Conservation (phyloP, 768 basidiomycete species). For the Grammothele lineata region DNA sequence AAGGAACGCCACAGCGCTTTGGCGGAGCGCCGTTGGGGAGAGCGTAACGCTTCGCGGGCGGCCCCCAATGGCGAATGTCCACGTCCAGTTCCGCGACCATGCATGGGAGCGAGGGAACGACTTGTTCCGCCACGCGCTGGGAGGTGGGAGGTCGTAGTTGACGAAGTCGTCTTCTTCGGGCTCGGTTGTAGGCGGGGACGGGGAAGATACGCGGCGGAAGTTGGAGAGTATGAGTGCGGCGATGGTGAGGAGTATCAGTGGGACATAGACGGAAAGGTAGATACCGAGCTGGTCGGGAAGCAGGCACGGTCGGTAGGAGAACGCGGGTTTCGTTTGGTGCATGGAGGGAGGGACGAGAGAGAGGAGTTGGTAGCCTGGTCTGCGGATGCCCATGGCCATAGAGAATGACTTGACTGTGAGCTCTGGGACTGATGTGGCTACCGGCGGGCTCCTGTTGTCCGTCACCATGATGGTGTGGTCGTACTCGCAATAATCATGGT, state of each 20-base stretch:
- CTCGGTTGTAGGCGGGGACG: slow-evolving; percentile 2
- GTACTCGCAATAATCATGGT: slow-evolving; percentile 93
- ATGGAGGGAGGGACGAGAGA: slow-evolving; percentile 50
- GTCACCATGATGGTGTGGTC: slow-evolving; percentile 36
- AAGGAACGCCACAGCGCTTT: not conserved
- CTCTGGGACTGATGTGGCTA: slow-evolving; percentile 48
- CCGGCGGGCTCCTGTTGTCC: slow-evolving; percentile 11
- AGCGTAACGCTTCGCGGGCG: slow-evolving; percentile 1
- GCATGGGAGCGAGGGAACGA: slow-evolving; percentile 13
- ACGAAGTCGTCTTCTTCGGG: slow-evolving; percentile 9
- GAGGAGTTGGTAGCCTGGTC: slow-evolving; percentile 88
- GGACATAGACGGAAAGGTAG: slow-evolving; percentile 70
- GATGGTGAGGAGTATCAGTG: slow-evolving; percentile 60
- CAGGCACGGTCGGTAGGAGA: slow-evolving; percentile 63
- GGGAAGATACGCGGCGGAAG: slow-evolving; percentile 19
- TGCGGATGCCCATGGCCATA: slow-evolving; percentile 81
- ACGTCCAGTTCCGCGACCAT: not conserved
- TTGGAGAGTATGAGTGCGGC: slow-evolving; percentile 34
- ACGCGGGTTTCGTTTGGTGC: slow-evolving; percentile 26
- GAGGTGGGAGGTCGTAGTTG: slow-evolving; percentile 17
- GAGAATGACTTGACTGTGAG: slow-evolving; percentile 88
- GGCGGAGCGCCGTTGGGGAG: not conserved
- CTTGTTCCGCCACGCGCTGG: slow-evolving; percentile 17
- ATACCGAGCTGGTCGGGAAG: slow-evolving; percentile 83
- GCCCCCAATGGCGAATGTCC: slow-evolving; percentile 1